These are phyloP conservation scores for Phytopythium mirpurense DNA, from an alignment of 352 stramenopile genomes.

Conservation along the genomic window DNA sequence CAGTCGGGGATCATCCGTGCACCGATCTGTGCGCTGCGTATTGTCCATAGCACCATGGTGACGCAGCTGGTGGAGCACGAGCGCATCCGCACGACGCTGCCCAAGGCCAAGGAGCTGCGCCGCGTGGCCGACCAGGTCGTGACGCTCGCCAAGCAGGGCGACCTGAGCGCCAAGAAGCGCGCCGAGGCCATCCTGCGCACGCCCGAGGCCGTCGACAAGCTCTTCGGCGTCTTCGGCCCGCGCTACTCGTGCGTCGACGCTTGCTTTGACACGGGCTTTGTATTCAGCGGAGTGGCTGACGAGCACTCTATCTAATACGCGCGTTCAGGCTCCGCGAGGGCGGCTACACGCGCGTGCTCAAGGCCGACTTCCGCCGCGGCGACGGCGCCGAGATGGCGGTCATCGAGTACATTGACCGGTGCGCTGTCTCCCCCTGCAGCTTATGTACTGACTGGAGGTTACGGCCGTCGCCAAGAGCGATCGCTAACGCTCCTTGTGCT, in stretches of 20 bases:
- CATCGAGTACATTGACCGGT: conserved; percentile 98
- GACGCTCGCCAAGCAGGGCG: conserved; percentile 90
- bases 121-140: conserved; percentile 94
- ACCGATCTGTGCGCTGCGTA: no score
- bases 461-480: no score
- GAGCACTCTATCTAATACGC: conserved; percentile 4
- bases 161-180: conserved; percentile 79
- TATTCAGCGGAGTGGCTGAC: no score
- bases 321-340: conserved; percentile 52
- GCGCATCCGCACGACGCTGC: conserved; percentile 95
- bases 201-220: conserved; percentile 90
- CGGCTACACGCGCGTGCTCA: conserved; percentile 96
- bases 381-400: conserved; percentile 97
- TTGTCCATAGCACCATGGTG: conserved; percentile 90
- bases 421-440: conserved; percentile 9
- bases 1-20: no score
- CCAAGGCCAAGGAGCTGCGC: conserved; percentile 95
- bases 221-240: conserved; percentile 94
- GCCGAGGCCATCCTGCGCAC: conserved; percentile 87
- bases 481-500: conserved; percentile 3
- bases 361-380: conserved; percentile 89
- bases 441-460: no score
- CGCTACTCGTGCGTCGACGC: conserved; percentile 93
- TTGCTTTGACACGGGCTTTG: no score
- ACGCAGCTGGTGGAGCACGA: conserved; percentile 98